Base-by-base conservation (phyloP, 2,329 filamentous ascomycete genomes). In the Colletotrichum noveboracense region DNA sequence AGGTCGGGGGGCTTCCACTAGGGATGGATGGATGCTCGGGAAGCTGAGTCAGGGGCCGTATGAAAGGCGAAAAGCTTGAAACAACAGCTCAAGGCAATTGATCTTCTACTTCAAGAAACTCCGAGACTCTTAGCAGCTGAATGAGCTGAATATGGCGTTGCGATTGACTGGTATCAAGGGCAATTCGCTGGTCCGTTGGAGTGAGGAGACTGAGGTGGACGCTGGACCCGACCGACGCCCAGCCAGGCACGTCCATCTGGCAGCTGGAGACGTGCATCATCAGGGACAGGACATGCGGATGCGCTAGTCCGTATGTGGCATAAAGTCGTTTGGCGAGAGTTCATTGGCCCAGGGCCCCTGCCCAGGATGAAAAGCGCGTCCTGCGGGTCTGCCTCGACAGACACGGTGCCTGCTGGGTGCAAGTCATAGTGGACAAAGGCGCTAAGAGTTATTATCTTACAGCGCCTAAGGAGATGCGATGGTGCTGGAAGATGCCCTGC, bases 181-280 rank as follows among this genome's bases (percentile, higher is more conserved):
- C 12, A 65, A 56, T 7, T 12, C 14, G n/a, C n/a, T 36, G 12
- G 55, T 55, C 36, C 32, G 16, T 64, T 32, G n/a, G 18, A n/a
- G n/a, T 24, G 24, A 58, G 26, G 55, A 21, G 43, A 52, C 55
- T 16, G 9, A 16, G 24, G 13, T 58, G 30, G 26, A 61, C 18
- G 30, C 26, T 34, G 30, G 58, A 21, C 30, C 52, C 43, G 43
- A 52, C 43, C 43, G 43, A 21, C 43, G 43, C 43, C 43, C 43
- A 58, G 55, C 28, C 24, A 56, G 66, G 56, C 66, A 66, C 68
- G 32, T 28, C 55, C 16, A 68, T 60, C 36, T 58, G 48, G 60
- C 68, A 66, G 60, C 68, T 66, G 64, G 70, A 74, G 70, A 76
- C 74, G 43, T 74, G 70, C 74, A 76, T 56, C 70, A 76, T 58